phyloP scores from a whole-genome alignment of 139 green algal species.

The Asterochloris erici region DNA sequence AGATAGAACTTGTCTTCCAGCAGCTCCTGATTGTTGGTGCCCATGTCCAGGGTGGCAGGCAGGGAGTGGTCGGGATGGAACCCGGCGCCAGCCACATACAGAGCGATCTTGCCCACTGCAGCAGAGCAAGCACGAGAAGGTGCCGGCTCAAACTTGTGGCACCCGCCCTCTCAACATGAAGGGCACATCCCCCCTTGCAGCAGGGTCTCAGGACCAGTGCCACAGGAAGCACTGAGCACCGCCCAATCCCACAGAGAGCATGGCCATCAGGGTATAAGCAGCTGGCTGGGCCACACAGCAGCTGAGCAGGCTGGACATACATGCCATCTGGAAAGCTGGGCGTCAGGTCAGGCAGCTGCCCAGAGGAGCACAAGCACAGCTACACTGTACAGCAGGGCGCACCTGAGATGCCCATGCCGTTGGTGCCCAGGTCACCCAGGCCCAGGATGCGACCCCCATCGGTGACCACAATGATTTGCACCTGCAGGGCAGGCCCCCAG shows the following conservation, averaged over 20 bases:
- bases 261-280: no score
- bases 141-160: no score
- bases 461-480: conserved; percentile 59
- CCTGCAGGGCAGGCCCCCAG: conserved; percentile 39
- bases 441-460: conserved; percentile 70
- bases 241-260: no score
- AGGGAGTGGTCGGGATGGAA: conserved; percentile 62
- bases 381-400: neutral
- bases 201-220: no score
- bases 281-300: no score
- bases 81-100: conserved; percentile 58
- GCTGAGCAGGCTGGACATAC: no score
- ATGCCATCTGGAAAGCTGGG: neutral
- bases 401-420: conserved; percentile 65
- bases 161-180: no score
- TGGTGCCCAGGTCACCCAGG: conserved; percentile 57
- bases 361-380: neutral
- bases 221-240: no score
- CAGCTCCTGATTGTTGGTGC: conserved; percentile 80
- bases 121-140: no score
- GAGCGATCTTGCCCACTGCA: conserved; percentile 61
- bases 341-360: neutral
- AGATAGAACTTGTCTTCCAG: conserved; percentile 72
- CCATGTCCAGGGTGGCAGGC: conserved; percentile 80
- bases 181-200: no score